These are phyloP conservation scores for Roridomyces roridus DNA, from an alignment of 768 basidiomycete species.

Conservation along the genomic window DNA sequence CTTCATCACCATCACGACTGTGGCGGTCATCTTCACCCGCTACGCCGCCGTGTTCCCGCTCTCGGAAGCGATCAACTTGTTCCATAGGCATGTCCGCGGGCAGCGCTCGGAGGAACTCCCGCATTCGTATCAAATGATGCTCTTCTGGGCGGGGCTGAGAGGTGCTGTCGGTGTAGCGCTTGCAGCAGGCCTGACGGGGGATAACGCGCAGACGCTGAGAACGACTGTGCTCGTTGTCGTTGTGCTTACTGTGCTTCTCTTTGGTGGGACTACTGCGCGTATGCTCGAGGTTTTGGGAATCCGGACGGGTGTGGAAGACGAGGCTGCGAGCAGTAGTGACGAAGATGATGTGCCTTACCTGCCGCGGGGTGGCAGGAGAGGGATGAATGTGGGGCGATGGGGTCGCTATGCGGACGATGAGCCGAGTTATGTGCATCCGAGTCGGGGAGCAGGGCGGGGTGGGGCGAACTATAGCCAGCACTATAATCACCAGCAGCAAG, in stretches of 20 bases:
- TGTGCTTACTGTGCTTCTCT: slow-evolving; percentile 91
- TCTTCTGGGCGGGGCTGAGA: slow-evolving; percentile 97
- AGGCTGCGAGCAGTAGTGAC: slow-evolving; percentile 65
- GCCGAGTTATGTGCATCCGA: slow-evolving; percentile 40
- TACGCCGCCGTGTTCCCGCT: slow-evolving; percentile 97
- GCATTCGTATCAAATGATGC: slow-evolving; percentile 99
- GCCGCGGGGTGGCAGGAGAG: slow-evolving; percentile 36
- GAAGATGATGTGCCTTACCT: slow-evolving; percentile 49
- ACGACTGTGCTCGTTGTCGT: slow-evolving; percentile 96
- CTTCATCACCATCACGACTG: slow-evolving; percentile 90
- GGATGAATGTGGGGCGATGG: slow-evolving; percentile 44
- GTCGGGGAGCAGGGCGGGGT: slow-evolving; percentile 44
- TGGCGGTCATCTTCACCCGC: slow-evolving; percentile 92
- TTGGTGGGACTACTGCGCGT: slow-evolving; percentile 95
- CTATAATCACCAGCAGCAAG: slow-evolving; percentile 67
- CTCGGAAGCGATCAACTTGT: slow-evolving; percentile 92
- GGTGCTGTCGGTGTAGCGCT: slow-evolving; percentile 98
- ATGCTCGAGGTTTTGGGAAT: slow-evolving; percentile 99
- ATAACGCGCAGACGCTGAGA: slow-evolving; percentile 87
- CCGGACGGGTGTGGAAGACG: slow-evolving; percentile 93
- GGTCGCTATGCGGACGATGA: slow-evolving; percentile 52
- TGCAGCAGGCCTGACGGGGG: slow-evolving; percentile 94
- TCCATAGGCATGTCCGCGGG: slow-evolving; percentile 83
- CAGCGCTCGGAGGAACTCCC: slow-evolving; percentile 91
- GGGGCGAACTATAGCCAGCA: slow-evolving; percentile 63